Evolutionary conservation across 1,139 yeast species (phyloP).

Genomic region (Lodderomyces jiufengensis): DNA sequence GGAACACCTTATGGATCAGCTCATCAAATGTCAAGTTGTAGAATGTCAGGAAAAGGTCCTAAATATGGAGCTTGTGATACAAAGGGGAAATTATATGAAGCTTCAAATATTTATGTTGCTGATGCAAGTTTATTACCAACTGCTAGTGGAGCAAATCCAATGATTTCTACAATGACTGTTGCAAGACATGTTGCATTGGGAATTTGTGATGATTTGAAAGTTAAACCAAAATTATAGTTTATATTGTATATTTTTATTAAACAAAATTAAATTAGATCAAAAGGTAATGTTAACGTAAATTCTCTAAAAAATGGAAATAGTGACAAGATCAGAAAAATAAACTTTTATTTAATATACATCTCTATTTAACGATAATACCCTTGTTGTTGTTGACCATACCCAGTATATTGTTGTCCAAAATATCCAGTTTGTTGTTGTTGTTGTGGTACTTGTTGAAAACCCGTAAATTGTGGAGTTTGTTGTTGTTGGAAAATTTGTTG

Average conservation of each 20-base stretch:
- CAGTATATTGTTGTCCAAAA: conserved; percentile 14
- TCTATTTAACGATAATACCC: conserved; percentile 13
- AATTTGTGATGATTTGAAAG: conserved; percentile 33
- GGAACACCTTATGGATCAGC: conserved; percentile 48
- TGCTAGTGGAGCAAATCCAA: conserved; percentile 61
- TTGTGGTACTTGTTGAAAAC: conserved; percentile 10
- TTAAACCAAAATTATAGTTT: conserved; percentile 26
- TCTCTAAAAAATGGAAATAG: background rate
- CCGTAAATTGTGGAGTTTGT: conserved; percentile 16
- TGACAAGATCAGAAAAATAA: too few relatives aligned
- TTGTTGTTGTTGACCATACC: conserved; percentile 14
- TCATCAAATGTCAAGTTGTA: conserved; percentile 59
- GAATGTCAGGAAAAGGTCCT: conserved; percentile 52
- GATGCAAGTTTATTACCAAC: conserved; percentile 58
- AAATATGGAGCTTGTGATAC: conserved; percentile 46
- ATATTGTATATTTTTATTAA: background rate
- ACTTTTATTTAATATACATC: too few relatives aligned
- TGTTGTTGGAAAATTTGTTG: conserved; percentile 20
- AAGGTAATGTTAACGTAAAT: too few relatives aligned
- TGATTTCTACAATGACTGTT: conserved; percentile 42
- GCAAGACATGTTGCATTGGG: conserved; percentile 37
- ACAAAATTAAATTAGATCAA: too few relatives aligned
- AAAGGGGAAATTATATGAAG: conserved; percentile 50
- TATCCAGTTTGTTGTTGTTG: conserved; percentile 14
- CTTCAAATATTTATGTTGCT: conserved; percentile 51